Evolutionary conservation across 768 basidiomycete genomes (phyloP).

Genomic region (Boletus rex-veris): DNA sequence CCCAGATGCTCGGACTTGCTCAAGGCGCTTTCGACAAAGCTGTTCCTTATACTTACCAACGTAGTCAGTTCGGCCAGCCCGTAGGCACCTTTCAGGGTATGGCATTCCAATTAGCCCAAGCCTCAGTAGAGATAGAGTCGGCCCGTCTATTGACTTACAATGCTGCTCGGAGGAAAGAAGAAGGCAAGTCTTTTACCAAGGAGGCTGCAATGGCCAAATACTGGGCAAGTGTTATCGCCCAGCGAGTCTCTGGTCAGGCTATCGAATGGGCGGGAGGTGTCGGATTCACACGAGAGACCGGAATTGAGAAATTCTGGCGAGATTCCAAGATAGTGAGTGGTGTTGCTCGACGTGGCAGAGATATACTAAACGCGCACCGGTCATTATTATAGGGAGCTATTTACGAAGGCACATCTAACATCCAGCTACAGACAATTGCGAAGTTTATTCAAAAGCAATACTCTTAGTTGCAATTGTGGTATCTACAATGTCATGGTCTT

Average conservation of each 20-base stretch:
- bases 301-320: constrained; percentile 95
- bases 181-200: constrained; percentile 79
- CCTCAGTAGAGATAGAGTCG: constrained; percentile 84
- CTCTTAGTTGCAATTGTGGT: constrained; percentile 39
- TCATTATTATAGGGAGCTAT: constrained; percentile 65
- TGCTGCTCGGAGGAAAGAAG: constrained; percentile 91
- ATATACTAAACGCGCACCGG: neutral
- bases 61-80: constrained; percentile 91
- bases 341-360: neutral
- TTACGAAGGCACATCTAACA: constrained; percentile 96
- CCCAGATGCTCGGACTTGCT: constrained; percentile 97
- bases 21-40: constrained; percentile 96
- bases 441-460: constrained; percentile 87
- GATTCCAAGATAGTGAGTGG: constrained; percentile 90
- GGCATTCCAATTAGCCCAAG: constrained; percentile 90
- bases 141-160: constrained; percentile 94
- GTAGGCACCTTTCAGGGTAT: constrained; percentile 96
- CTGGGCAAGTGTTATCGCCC: constrained; percentile 84
- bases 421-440: constrained; percentile 94
- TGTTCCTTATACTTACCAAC: constrained; percentile 92
- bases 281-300: constrained; percentile 90
- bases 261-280: constrained; percentile 97
- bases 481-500: constrained; percentile 16
- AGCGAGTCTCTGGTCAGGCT: constrained; percentile 80
- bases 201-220: constrained; percentile 99